Percentiles rank a stretch among this genome's conserved stretches.
These are phyloP conservation scores for Dactylorhiza incarnata DNA, from an alignment of 106 monocot species.

Conservation along the genomic window DNA sequence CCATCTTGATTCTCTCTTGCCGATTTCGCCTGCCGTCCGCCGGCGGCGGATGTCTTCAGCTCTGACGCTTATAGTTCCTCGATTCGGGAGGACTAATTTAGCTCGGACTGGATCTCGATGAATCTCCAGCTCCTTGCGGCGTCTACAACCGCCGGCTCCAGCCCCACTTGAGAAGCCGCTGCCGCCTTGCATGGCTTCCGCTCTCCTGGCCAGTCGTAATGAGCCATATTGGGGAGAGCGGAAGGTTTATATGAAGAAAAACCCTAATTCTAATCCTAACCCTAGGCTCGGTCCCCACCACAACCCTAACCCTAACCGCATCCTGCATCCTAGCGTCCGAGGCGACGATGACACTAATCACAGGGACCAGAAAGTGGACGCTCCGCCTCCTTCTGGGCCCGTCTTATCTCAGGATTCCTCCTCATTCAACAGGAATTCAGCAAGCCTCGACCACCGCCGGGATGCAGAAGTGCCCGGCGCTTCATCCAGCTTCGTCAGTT, in stretches of 20 bases:
- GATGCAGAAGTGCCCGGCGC: not conserved
- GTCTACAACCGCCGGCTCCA: conserved; percentile 4
- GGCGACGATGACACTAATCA: not conserved
- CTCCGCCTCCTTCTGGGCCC: not conserved
- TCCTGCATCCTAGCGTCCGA: not conserved
- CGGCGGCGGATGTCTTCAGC: not conserved
- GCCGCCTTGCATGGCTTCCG: conserved; percentile 55
- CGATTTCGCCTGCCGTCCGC: too few species aligned
- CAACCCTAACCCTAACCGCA: conserved; percentile 14
- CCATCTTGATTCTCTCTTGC: conserved; percentile 2
- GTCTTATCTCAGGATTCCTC: conserved; percentile 33
- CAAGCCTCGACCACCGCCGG: not conserved
- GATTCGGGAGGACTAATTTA: not conserved
- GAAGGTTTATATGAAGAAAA: conserved; percentile 52
- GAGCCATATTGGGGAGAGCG: conserved; percentile 55
- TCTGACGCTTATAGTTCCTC: not conserved
- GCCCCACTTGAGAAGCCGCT: conserved; percentile 19
- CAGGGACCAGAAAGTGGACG: conserved; percentile 5
- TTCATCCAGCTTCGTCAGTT: conserved; percentile 12
- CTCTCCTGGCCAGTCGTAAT: conserved; percentile 57
- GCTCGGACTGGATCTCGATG: not conserved
- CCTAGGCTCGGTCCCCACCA: conserved; percentile 13
- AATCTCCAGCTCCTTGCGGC: not conserved
- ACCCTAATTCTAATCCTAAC: conserved; percentile 30
- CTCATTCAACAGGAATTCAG: conserved; percentile 17